Evolutionary conservation across 345 rosid species (phyloP).

Genomic region (Xanthoceras sorbifolium): DNA sequence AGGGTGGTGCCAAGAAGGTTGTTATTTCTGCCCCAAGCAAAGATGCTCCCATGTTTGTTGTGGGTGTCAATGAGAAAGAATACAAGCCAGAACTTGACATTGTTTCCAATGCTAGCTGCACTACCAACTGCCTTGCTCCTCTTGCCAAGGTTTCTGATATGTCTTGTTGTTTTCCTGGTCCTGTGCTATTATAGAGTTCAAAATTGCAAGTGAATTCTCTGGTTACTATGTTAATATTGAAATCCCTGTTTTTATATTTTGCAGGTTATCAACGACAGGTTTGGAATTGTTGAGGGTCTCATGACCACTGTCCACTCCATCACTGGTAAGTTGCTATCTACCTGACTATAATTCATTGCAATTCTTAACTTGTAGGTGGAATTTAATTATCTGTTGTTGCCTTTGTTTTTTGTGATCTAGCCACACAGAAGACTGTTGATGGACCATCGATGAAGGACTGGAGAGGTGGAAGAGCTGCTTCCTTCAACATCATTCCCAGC

Average conservation of each 20-base stretch:
- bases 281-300: conserved; percentile 96
- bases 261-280: conserved; percentile 80
- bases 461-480: conserved; percentile 98
- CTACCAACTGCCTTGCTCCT: conserved; percentile 96
- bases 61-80: conserved; percentile 89
- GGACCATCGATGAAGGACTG: conserved; percentile 93
- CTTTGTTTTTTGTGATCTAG: conserved; percentile 27
- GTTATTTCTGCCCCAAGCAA: conserved; percentile 91
- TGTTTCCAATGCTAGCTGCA: conserved; percentile 96
- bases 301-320: conserved; percentile 92
- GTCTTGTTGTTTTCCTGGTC: neutral
- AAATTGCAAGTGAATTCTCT: neutral
- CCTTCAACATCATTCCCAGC: conserved; percentile 94
- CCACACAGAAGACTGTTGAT: conserved; percentile 96
- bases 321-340: conserved; percentile 47
- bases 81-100: conserved; percentile 75
- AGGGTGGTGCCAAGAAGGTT: conserved; percentile 99
- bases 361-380: neutral
- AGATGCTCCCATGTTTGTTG: conserved; percentile 96
- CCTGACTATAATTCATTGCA: neutral
- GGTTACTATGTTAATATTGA: neutral
- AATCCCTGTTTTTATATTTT: neutral
- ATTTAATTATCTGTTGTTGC: neutral
- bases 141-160: conserved; percentile 69
- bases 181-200: neutral